Evolutionary conservation across 2,329 filamentous ascomycete species (phyloP), one percentile per base, ranked within the genome.

Genomic region (Sclerotinia trifoliorum): DNA sequence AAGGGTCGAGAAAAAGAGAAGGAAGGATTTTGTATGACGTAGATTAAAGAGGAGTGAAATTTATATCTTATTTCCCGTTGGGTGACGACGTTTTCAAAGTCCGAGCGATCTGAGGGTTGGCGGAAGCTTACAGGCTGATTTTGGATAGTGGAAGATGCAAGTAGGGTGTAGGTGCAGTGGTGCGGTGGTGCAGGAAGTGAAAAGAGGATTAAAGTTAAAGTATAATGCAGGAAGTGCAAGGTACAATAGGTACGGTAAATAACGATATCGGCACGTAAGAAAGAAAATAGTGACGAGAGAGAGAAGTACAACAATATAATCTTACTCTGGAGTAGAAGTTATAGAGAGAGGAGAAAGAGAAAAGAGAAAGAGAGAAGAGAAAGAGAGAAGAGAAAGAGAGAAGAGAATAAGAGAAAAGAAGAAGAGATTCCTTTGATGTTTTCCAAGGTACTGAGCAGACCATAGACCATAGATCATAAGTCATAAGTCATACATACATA

Each of bases 21-120:
- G n/a, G 32, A 8, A 2, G 42, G n/a, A 48, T 48, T 13, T 35
- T 11, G 44, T 61, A 62, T 62, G 46, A 62, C 60, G 60, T 62
- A 62, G 21, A 19, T 10, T 26, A 42, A 57, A 42, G 55, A 57
- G 35, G 35, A n/a, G 55, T 19, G 35, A 17, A 17, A 24, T 42
- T 57, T 57, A 39, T 24, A n/a, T 55, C 52, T n/a, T 8, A 57
- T 39, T 57, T 39, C 32, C 21, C 32, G 32, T 39, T 57, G 29
- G 52, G 32, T 55, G 29, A 57, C 35, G 39, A 13, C 35, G 54
- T n/a, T 57, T 39, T 39, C 54, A 17, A n/a, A 11, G 35, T 57
- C 54, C 54, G 21, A 39, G 44, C 57, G 65, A 49, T 62, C 24
- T 55, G 44, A 67, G 56, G 26, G 46, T 19, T 39, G 39, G 39